Evolutionary conservation across 305 asterid genomes (phyloP).

Genomic region (Fraxinus floribunda): DNA sequence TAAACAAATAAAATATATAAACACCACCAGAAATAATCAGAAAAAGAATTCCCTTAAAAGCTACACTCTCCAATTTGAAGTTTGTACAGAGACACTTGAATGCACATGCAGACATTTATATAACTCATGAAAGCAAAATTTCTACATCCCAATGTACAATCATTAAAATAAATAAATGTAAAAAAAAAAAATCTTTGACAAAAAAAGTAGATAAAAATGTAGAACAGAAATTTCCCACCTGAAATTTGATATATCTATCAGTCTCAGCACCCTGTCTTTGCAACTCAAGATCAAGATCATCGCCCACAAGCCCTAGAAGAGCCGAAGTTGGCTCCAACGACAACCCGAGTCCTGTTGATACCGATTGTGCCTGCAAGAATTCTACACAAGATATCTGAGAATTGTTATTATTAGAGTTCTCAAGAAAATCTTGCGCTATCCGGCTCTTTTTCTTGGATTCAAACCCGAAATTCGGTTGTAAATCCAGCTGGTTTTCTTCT

Average conservation of each 20-base stretch:
- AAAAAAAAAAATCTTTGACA: not conserved
- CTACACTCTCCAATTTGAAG: not conserved
- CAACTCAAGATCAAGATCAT: constrained; percentile 69
- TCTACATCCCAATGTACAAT: not conserved
- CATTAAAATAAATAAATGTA: not conserved
- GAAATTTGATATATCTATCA: constrained; percentile 72
- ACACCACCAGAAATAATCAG: not conserved
- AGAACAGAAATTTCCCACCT: constrained; percentile 41
- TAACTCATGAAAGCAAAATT: not conserved
- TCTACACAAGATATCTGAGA: constrained; percentile 72
- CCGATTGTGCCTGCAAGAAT: constrained; percentile 75
- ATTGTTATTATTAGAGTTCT: constrained; percentile 47
- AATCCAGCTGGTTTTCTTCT: constrained; percentile 49
- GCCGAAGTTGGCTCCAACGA: constrained; percentile 78
- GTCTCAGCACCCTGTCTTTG: constrained; percentile 81
- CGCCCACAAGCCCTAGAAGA: constrained; percentile 64
- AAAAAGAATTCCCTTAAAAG: not conserved
- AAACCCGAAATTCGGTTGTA: constrained; percentile 63
- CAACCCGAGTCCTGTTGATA: constrained; percentile 88
- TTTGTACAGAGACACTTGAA: not conserved
- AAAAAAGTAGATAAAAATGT: not conserved
- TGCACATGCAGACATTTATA: not conserved
- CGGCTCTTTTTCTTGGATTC: constrained; percentile 67
- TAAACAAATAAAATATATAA: not conserved
- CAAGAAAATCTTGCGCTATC: constrained; percentile 64